Evolutionary conservation across 2,329 filamentous ascomycete species (phyloP), one percentile per base, ranked within the genome.

Genomic region (Plectosphaerella plurivora): DNA sequence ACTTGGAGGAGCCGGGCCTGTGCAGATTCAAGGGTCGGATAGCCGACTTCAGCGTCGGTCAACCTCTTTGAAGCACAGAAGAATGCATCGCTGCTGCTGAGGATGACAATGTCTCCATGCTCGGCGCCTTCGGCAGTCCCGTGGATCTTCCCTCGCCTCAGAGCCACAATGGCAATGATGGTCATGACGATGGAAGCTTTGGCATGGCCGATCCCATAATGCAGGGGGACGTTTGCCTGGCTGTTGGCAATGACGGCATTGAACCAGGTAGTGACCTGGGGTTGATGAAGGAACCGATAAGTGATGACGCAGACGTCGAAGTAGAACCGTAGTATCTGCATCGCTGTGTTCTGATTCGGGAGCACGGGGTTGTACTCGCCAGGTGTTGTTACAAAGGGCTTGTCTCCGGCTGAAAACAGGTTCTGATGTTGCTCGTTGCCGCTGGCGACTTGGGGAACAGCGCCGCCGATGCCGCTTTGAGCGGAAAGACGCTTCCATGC

Each of bases 271-370:
- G 76, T 70, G 8, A 81, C 74, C 14, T 71, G 76, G 0, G 74
- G 75, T 5, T 77, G 69, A 60, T 83, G 78, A 22, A 84, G 62
- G 53, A 82, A 81, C 4, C 81, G 73, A 58, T 83, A 82, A 0
- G 81, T 84, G 5, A 81, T 79, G 28, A 81, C 76, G 16, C 79
- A 81, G 55, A 77, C 78, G 45, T 83, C 80, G 58, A 84, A 84
- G 57, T 83, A 84, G 20, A 78, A 70, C 5, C 59, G 53, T 41
- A 68, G 51, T 14, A 68, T 57, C 1, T 60, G 53, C 9, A 53
- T 45, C 11, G 60, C 56, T 2, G 52, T 37, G 1, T 57, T 45
- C 2, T 51, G 55, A 4, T 60, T 52, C 6, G 60, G 59, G 5
- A 65, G 54, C 10, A 58, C 52, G 15, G 58, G 50, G 11, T 39